Conservation (phyloP, 768 basidiomycete genomes). For the Austroboletus eburneus region DNA sequence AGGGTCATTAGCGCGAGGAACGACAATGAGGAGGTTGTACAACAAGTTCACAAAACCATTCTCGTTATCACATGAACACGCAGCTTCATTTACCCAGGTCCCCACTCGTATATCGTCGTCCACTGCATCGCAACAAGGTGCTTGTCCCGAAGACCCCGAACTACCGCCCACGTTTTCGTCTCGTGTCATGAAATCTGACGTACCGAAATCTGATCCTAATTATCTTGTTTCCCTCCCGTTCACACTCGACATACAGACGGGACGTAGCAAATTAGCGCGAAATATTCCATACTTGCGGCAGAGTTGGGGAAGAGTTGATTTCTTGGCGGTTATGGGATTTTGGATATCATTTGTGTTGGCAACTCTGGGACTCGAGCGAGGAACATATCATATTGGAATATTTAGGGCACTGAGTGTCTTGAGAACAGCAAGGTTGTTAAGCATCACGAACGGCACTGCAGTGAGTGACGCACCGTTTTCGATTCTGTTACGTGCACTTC, state of each 20-base stretch:
- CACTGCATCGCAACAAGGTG: not conserved
- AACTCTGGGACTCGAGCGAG: slow-evolving; percentile 61
- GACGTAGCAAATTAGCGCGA: slow-evolving; percentile 52
- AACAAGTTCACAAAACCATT: slow-evolving; percentile 53
- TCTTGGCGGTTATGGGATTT: slow-evolving; percentile 79
- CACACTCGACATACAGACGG: slow-evolving; percentile 51
- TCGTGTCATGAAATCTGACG: slow-evolving; percentile 42
- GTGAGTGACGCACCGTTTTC: slow-evolving; percentile 39
- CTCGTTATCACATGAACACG: slow-evolving; percentile 31
- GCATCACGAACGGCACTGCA: slow-evolving; percentile 89
- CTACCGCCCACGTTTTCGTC: slow-evolving; percentile 49
- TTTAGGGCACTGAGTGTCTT: slow-evolving; percentile 89
- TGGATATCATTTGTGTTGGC: slow-evolving; percentile 83
- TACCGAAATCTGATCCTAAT: slow-evolving; percentile 33
- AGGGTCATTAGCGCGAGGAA: slow-evolving; percentile 40
- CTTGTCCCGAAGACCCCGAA: slow-evolving; percentile 35
- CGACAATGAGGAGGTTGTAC: slow-evolving; percentile 43
- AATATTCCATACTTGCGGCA: slow-evolving; percentile 88
- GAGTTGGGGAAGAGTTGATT: slow-evolving; percentile 89
- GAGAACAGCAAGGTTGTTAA: slow-evolving; percentile 73
- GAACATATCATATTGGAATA: slow-evolving; percentile 69
- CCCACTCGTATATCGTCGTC: slow-evolving; percentile 8
- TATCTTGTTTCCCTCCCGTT: slow-evolving; percentile 53
- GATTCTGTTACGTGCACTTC: not conserved
- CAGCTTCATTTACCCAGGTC: slow-evolving; percentile 14